Conservation (phyloP, 1,284 basidiomycete genomes). For the Rhizoctonia solani region DNA sequence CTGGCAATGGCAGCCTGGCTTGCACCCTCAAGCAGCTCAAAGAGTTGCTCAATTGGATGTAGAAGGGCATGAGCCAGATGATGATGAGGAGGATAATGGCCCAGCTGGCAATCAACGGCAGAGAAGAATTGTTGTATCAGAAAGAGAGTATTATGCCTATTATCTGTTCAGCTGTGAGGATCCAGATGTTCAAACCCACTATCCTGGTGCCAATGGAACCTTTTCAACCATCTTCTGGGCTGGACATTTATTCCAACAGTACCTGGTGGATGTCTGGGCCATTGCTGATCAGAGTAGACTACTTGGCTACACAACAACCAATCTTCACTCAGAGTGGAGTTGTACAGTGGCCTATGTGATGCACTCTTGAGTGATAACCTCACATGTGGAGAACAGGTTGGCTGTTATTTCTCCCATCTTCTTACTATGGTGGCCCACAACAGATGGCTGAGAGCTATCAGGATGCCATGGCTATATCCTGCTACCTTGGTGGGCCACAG, state of each 20-base stretch:
- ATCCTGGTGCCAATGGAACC: conserved; percentile 32
- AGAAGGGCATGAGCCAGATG: conserved; percentile 3
- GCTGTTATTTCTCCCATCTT: conserved; percentile 51
- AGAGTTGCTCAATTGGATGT: too few species aligned
- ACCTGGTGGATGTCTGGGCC: conserved; percentile 47
- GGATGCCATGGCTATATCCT: conserved; percentile 52
- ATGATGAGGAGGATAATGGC: conserved; percentile 14
- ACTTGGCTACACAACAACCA: conserved; percentile 47
- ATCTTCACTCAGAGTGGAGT: conserved; percentile 45
- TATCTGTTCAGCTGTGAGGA: conserved; percentile 43
- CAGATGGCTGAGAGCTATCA: conserved; percentile 52
- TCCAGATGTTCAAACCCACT: neutral
- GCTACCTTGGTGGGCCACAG: conserved; percentile 46
- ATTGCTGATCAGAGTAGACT: conserved; percentile 43
- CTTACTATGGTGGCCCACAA: conserved; percentile 49
- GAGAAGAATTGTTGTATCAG: neutral
- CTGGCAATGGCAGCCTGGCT: neutral
- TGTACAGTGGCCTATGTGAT: conserved; percentile 50
- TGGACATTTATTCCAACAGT: conserved; percentile 51
- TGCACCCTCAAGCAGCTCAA: neutral
- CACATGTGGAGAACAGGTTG: conserved; percentile 40
- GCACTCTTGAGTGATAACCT: conserved; percentile 43
- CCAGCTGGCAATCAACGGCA: neutral
- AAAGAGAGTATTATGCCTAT: conserved; percentile 43
- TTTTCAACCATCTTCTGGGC: conserved; percentile 47